Conservation (phyloP, 1,139 yeast genomes). For the Scheffersomyces illinoinensis region DNA sequence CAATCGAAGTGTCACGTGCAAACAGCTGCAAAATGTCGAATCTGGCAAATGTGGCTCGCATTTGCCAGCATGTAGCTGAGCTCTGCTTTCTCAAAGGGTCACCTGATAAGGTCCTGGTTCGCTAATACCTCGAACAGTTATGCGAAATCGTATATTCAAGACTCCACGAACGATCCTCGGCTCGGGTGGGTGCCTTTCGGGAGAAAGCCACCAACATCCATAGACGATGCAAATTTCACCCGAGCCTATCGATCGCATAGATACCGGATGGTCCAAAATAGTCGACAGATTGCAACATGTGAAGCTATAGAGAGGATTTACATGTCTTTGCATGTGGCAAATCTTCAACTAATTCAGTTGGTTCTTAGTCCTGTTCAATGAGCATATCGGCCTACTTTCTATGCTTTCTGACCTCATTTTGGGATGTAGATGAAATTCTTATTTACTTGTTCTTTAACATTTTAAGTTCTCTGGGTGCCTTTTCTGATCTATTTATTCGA, state of each 20-base stretch:
- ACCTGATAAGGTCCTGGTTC: not conserved
- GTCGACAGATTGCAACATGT: not conserved
- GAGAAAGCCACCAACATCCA: not conserved
- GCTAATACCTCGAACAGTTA: not conserved
- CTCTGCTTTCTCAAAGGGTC: not conserved
- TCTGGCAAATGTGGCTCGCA: not conserved
- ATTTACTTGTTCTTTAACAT: not conserved
- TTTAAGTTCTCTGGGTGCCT: not conserved
- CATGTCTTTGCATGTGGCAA: not conserved
- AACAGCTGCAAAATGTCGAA: not conserved
- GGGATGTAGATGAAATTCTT: not conserved
- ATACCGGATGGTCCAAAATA: not conserved
- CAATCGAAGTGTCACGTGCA: conserved; percentile 1
- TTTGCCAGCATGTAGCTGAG: not conserved
- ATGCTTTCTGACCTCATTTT: not conserved
- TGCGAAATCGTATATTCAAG: not conserved
- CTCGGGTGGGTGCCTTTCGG: not conserved
- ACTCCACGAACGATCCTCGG: not conserved
- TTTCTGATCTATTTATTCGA: not conserved
- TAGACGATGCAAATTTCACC: not conserved
- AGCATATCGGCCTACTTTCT: not conserved
- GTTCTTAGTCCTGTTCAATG: not conserved
- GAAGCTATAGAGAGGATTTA: not conserved
- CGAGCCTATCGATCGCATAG: not conserved
- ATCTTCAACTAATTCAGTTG: not conserved